Percentiles rank a stretch among this genome's conserved stretches.
These are phyloP conservation scores for Jaapia argillacea DNA, from an alignment of 768 basidiomycete species.

Conservation along the genomic window DNA sequence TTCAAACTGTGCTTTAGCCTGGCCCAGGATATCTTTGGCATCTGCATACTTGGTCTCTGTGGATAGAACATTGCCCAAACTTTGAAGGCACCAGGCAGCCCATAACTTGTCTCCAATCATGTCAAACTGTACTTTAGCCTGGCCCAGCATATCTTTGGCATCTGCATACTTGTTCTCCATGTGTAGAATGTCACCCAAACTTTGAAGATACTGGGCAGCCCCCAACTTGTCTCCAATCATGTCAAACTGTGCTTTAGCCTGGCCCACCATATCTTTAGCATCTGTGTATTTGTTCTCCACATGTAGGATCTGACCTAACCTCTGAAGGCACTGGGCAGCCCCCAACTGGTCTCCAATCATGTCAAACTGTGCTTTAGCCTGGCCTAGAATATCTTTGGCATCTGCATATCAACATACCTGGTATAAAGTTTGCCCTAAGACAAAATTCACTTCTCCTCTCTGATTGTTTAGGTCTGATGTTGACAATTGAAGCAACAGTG, in stretches of 20 bases:
- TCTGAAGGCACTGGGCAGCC: background rate
- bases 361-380: background rate
- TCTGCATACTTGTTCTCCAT: background rate
- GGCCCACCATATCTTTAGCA: background rate
- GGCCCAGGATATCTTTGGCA: too few relatives aligned
- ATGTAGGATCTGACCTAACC: background rate
- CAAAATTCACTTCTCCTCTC: too few relatives aligned
- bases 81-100: background rate
- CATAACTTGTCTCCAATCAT: too few relatives aligned
- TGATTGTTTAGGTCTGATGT: too few relatives aligned
- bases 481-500: too few relatives aligned
- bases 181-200: background rate
- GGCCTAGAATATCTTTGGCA: background rate
- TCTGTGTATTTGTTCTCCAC: background rate
- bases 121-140: too few relatives aligned
- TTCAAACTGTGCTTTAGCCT: too few relatives aligned
- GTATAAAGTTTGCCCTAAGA: too few relatives aligned
- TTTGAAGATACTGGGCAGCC: background rate
- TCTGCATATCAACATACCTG: too few relatives aligned
- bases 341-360: background rate
- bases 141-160: background rate
- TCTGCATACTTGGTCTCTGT: background rate
- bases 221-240: background rate
- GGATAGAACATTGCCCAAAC: background rate
- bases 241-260: background rate